phyloP scores from a whole-genome alignment of 2,329 filamentous ascomycete genomes.

The Cercospora citrullina region DNA sequence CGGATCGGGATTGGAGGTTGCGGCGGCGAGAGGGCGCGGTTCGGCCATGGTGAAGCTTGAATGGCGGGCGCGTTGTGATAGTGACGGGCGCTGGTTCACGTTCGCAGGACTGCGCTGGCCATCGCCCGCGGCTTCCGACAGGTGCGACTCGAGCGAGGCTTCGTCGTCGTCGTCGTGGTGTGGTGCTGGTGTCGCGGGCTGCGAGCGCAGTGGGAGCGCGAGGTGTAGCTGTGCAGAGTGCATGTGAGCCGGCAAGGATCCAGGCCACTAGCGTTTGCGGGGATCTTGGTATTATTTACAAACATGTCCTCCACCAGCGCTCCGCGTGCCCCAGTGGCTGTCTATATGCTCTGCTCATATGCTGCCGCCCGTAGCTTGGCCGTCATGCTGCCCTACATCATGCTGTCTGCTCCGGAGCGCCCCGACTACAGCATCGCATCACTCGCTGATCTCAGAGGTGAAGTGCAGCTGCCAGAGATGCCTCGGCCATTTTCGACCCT shows the following conservation, averaged over 20 bases:
- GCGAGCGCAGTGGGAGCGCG: neutral
- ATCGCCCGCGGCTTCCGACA: neutral
- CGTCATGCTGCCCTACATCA: neutral
- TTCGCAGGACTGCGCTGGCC: neutral
- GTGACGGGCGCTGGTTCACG: neutral
- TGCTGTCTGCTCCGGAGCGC: neutral
- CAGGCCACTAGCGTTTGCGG: neutral
- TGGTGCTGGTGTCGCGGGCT: neutral
- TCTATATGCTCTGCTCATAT: neutral
- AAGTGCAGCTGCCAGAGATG: neutral
- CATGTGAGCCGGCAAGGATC: neutral
- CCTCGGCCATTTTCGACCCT: neutral
- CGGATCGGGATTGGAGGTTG: constrained; percentile 9
- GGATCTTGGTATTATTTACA: neutral
- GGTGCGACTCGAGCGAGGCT: neutral
- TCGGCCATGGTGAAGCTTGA: constrained; percentile 10
- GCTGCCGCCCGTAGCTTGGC: neutral
- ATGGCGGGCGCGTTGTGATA: neutral
- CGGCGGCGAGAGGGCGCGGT: constrained; percentile 7
- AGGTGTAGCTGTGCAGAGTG: neutral
- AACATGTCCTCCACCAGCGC: neutral
- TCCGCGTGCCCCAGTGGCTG: neutral
- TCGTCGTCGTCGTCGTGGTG: neutral
- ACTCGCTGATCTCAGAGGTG: neutral
- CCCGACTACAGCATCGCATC: neutral